These are phyloP conservation scores for Boletus pseudo-olivaceus DNA, from an alignment of 768 basidiomycete genomes.

Conservation along the genomic window DNA sequence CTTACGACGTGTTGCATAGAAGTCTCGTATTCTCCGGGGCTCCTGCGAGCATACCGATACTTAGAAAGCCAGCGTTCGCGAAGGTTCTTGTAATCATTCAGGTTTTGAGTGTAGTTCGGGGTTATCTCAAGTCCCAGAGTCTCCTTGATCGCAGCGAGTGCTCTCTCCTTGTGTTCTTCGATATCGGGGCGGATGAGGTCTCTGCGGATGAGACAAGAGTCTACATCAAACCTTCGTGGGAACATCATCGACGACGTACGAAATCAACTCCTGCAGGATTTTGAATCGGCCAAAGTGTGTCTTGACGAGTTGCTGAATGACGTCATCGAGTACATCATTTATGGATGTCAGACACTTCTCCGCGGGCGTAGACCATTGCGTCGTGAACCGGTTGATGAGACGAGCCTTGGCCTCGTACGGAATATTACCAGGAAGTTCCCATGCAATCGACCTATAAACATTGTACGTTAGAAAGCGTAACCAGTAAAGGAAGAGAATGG, in stretches of 20 bases:
- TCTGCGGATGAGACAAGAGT: constrained; percentile 17
- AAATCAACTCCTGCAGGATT: constrained; percentile 32
- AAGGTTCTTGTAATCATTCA: constrained; percentile 18
- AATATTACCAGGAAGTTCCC: constrained; percentile 42
- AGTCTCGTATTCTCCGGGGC: not conserved
- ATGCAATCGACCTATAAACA: constrained; percentile 13
- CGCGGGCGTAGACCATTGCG: constrained; percentile 37
- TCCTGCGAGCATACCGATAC: constrained; percentile 19
- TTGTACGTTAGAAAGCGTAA: not conserved
- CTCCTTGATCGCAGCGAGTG: constrained; percentile 29
- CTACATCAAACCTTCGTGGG: not conserved
- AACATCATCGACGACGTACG: constrained; percentile 25
- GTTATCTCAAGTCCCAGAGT: constrained; percentile 37
- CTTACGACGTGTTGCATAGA: not conserved
- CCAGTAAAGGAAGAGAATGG: not conserved
- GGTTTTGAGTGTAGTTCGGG: constrained; percentile 40
- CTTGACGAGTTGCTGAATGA: constrained; percentile 28
- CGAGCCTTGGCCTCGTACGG: constrained; percentile 39
- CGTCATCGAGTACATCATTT: constrained; percentile 28
- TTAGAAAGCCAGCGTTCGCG: constrained; percentile 23
- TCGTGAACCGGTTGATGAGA: constrained; percentile 35
- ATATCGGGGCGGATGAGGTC: constrained; percentile 27
- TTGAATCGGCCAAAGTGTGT: constrained; percentile 41
- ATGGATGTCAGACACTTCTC: constrained; percentile 34
- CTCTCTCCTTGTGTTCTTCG: constrained; percentile 23